phyloP scores from a whole-genome alignment of 1,284 basidiomycete genomes.

The Trichosporon faecale region DNA sequence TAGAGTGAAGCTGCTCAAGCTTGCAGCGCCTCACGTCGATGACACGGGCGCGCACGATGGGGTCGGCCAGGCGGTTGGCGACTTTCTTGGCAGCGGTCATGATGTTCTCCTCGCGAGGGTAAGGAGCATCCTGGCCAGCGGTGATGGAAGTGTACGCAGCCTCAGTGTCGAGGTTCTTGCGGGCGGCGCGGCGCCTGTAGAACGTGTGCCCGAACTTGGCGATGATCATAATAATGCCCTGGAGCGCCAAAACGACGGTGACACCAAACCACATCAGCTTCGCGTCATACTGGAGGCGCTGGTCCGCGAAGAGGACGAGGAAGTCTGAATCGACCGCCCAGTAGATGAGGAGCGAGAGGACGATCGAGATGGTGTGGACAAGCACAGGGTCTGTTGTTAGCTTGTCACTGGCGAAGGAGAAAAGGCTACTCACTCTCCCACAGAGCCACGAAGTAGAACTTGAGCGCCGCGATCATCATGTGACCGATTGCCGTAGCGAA shows the following conservation, averaged over 20 bases:
- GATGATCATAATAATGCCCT: not conserved
- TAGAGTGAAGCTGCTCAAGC: too few species aligned
- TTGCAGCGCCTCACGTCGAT: not conserved
- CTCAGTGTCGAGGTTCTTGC: not conserved
- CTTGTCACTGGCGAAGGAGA: not conserved
- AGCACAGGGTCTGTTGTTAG: not conserved
- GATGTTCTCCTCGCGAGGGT: too few species aligned
- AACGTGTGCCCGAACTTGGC: not conserved
- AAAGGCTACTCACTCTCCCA: not conserved
- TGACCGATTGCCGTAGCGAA: not conserved
- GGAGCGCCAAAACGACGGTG: not conserved
- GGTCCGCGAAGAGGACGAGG: not conserved
- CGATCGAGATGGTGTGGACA: not conserved
- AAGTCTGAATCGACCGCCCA: not conserved
- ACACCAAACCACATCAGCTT: too few species aligned
- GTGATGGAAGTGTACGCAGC: too few species aligned
- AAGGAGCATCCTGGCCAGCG: too few species aligned
- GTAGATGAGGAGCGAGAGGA: not conserved
- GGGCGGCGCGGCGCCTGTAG: too few species aligned
- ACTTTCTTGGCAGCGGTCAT: not conserved
- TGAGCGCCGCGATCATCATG: not conserved
- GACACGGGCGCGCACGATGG: not conserved
- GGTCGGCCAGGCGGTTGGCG: not conserved
- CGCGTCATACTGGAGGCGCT: too few species aligned
- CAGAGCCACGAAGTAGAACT: not conserved